Conservation (phyloP, 306 rosid genomes). For the Ammopiptanthus mongolicus region DNA sequence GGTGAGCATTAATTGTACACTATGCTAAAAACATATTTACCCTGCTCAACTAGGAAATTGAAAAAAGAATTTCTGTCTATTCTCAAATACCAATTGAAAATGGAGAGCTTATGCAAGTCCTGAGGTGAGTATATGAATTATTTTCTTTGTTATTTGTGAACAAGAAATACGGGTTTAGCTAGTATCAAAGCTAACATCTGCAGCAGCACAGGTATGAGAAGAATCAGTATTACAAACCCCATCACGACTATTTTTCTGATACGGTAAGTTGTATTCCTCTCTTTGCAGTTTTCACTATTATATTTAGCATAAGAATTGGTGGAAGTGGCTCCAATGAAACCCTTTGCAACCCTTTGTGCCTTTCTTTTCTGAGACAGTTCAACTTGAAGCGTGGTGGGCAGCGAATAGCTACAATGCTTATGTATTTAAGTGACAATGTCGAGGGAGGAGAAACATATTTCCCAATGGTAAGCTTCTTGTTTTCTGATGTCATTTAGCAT, state of each 20-base stretch:
- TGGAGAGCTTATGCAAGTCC: constrained; percentile 91
- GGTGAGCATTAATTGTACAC: not conserved
- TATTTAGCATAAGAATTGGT: constrained; percentile 11
- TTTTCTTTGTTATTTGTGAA: constrained; percentile 20
- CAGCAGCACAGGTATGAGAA: constrained; percentile 98
- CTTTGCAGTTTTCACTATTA: not conserved
- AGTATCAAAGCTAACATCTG: constrained; percentile 62
- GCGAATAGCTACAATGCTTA: constrained; percentile 89
- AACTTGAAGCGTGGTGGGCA: constrained; percentile 99
- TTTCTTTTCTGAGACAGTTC: constrained; percentile 44
- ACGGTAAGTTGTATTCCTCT: constrained; percentile 56
- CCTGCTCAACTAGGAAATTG: constrained; percentile 72
- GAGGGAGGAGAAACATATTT: constrained; percentile 98
- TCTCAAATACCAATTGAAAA: constrained; percentile 89
- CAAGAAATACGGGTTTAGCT: not conserved
- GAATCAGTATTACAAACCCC: constrained; percentile 80
- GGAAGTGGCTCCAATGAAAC: constrained; percentile 8
- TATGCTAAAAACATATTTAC: constrained; percentile 26
- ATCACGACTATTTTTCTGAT: constrained; percentile 96
- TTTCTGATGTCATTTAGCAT: constrained; percentile 22
- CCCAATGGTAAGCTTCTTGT: constrained; percentile 56
- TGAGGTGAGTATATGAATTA: constrained; percentile 65
- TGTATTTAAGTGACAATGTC: constrained; percentile 86
- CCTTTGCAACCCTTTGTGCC: not conserved
- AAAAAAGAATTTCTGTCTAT: constrained; percentile 87